Conservation (phyloP, 148 eudicot genomes). For the Rhododendron henanense region DNA sequence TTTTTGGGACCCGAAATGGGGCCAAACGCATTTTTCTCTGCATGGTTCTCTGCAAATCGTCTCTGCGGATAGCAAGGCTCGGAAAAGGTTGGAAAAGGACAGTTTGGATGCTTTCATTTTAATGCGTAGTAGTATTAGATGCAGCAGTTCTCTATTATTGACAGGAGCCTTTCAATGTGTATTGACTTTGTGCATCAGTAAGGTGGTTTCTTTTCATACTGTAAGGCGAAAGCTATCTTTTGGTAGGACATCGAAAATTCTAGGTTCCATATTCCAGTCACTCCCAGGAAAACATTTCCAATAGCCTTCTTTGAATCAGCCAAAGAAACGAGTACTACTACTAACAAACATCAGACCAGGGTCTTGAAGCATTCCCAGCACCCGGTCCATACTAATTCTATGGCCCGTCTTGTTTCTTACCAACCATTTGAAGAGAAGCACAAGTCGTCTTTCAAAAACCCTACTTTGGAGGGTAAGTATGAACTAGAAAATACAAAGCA, state of each 20-base stretch:
- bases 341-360: neutral
- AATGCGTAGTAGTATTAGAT: too few relatives aligned
- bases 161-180: neutral
- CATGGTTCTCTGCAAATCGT: too few relatives aligned
- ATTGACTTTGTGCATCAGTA: neutral
- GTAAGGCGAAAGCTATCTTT: neutral
- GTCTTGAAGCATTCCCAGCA: neutral
- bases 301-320: neutral
- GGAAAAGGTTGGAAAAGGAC: neutral
- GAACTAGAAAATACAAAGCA: neutral
- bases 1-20: too few relatives aligned
- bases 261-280: neutral
- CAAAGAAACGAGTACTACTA: neutral
- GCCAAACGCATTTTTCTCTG: too few relatives aligned
- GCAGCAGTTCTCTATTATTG: too few relatives aligned
- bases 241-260: neutral
- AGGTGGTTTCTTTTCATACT: neutral
- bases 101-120: too few relatives aligned
- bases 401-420: neutral
- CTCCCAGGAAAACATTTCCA: neutral
- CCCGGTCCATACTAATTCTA: neutral
- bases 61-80: too few relatives aligned
- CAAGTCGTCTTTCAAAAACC: neutral
- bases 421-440: neutral
- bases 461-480: neutral